phyloP scores from a whole-genome alignment of 768 basidiomycete genomes.

The Lentinula lateritia region DNA sequence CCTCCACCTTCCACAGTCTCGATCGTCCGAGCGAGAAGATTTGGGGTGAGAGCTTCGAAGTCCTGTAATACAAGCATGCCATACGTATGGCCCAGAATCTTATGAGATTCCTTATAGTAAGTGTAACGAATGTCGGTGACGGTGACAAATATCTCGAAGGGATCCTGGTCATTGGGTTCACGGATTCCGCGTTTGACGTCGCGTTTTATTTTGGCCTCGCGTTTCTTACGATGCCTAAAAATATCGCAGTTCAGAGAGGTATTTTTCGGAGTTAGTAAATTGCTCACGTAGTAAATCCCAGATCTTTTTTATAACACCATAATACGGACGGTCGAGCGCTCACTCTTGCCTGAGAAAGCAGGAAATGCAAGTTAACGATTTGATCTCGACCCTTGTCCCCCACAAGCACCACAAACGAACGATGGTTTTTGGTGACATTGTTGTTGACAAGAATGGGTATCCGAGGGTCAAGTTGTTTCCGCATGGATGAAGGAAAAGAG shows the following conservation, averaged over 20 bases:
- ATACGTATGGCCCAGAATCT: conserved; percentile 95
- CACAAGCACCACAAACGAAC: conserved; percentile 94
- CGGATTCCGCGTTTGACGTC: conserved; percentile 93
- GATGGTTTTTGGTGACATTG: conserved; percentile 88
- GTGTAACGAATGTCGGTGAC: conserved; percentile 99
- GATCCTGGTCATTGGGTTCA: conserved; percentile 92
- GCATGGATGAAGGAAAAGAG: conserved; percentile 69
- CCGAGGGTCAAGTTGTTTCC: conserved; percentile 87
- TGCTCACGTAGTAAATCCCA: conserved; percentile 90
- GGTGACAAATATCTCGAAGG: conserved; percentile 96
- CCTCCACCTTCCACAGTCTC: conserved; percentile 98
- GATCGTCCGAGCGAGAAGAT: conserved; percentile 91
- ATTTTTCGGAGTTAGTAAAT: neutral
- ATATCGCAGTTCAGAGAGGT: neutral
- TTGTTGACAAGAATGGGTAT: conserved; percentile 90
- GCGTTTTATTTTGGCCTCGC: conserved; percentile 93
- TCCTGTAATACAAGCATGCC: conserved; percentile 97
- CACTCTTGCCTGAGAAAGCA: conserved; percentile 86
- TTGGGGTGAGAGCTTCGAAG: conserved; percentile 97
- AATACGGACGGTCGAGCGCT: conserved; percentile 87
- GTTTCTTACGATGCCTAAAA: conserved; percentile 86
- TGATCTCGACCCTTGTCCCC: conserved; percentile 94
- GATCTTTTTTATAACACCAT: conserved; percentile 99
- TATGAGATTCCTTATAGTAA: conserved; percentile 97
- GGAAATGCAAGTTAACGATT: conserved; percentile 93